Base-by-base conservation (phyloP, 139 green algal species). In the Astrephomene gubernaculifera region DNA sequence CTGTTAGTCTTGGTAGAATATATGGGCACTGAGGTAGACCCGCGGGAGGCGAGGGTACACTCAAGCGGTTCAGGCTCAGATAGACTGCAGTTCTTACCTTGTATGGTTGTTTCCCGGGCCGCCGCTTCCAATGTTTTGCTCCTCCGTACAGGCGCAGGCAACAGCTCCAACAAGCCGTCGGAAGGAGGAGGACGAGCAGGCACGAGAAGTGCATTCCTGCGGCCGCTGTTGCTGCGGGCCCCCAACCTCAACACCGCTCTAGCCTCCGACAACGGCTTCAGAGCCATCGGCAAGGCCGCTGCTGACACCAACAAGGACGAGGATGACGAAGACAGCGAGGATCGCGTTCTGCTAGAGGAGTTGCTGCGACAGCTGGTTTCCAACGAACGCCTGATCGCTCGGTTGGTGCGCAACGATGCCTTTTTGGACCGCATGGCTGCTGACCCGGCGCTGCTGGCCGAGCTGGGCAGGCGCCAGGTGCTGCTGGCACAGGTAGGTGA, bases 381-480 rank as follows among this genome's bases (percentile, higher is more conserved):
- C 41, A 84, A 84, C 31, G 78, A 84, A 63, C 78, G 78, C 25
- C 78, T 84, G 0, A 84, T 84, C 44, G 78, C 78, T 0, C 43
- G 78, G 2, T 63, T 84, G 78, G 78, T 84, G 21, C 60, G 78
- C 53, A 39, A 1, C n/a, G 78, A 84, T 29, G 12, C 43, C 4
- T 84, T 84, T 63, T 43, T 84, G 78, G 78, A 84, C 61, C 78
- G 78, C 31, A 84, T 84, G 78, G 78, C 78, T 1, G 63, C 78
- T 10, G 78, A 84, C 41, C 1, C 4, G 31, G 3, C n/a, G 0
- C 78, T 84, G 1, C 74, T 84, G 78, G 22, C 78, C 43, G 78
- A 84, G 61, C 63, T 84, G 60, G 54, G 52, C 14, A 57, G 39
- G 24, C 43, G 78, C 8, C 61, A 74, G 63, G 24, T 8, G 0